Percentiles rank a stretch among this genome's conserved stretches.
Conservation (phyloP, 2,329 filamentous ascomycete species). For the Fusarium nygamai region DNA sequence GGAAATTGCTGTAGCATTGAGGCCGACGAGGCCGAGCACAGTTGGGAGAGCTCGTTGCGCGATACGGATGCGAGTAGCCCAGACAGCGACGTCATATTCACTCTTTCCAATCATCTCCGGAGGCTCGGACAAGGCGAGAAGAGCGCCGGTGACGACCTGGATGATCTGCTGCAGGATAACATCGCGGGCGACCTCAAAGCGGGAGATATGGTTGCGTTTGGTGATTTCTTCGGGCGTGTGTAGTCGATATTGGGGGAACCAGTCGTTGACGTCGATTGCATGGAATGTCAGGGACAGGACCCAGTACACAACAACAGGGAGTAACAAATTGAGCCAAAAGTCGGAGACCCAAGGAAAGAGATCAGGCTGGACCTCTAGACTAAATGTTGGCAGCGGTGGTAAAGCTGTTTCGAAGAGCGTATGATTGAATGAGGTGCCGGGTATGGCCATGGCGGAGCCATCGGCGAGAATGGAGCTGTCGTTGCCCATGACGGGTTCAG, state of each 20-base stretch:
- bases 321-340: conserved; percentile 77
- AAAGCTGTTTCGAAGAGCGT: conserved; percentile 68
- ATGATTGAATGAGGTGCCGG: conserved; percentile 53
- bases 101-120: conserved; percentile 79
- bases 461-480: conserved; percentile 44
- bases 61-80: conserved; percentile 84
- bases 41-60: conserved; percentile 81
- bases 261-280: conserved; percentile 82
- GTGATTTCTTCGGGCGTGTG: conserved; percentile 93
- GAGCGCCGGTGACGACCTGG: conserved; percentile 77
- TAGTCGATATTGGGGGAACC: conserved; percentile 90
- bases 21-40: conserved; percentile 74
- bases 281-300: conserved; percentile 86
- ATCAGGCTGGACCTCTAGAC: conserved; percentile 73
- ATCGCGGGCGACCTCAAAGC: conserved; percentile 88
- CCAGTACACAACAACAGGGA: conserved; percentile 91
- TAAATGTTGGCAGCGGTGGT: conserved; percentile 87
- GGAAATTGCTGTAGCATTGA: conserved; percentile 80
- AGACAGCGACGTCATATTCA: conserved; percentile 87
- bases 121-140: conserved; percentile 77
- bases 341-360: conserved; percentile 84
- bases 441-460: conserved; percentile 52
- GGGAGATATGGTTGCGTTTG: conserved; percentile 86
- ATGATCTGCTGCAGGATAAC: conserved; percentile 92
- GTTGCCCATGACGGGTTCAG: conserved; percentile 52